Percentiles rank a stretch among this genome's conserved stretches.
Conservation (phyloP, 2,329 filamentous ascomycete genomes). For the Alternaria infectoria region DNA sequence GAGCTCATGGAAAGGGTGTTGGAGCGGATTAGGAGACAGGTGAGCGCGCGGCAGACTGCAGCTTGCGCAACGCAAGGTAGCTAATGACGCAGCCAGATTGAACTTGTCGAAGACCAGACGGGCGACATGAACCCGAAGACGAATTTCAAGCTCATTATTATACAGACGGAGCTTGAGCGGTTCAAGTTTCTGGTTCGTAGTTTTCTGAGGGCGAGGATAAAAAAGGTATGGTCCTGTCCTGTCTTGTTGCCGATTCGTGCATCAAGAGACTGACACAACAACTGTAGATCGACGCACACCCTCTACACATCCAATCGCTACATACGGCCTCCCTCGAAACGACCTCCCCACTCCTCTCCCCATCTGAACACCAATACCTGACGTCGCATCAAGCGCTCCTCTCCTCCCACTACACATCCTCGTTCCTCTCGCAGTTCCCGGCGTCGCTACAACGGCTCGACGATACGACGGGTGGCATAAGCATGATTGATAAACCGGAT, state of each 20-base stretch:
- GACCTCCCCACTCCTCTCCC: slow-evolving; percentile 63
- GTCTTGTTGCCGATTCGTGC: not conserved
- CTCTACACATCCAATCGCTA: slow-evolving; percentile 72
- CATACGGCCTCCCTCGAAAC: slow-evolving; percentile 57
- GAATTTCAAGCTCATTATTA: slow-evolving; percentile 91
- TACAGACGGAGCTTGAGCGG: slow-evolving; percentile 94
- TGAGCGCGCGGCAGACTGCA: slow-evolving; percentile 17
- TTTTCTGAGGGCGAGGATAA: slow-evolving; percentile 81
- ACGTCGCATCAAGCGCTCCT: slow-evolving; percentile 84
- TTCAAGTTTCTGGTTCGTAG: slow-evolving; percentile 90
- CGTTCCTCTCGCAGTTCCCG: slow-evolving; percentile 85
- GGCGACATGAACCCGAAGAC: slow-evolving; percentile 86
- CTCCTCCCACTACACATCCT: slow-evolving; percentile 81
- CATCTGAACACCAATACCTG: slow-evolving; percentile 80
- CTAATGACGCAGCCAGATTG: slow-evolving; percentile 51
- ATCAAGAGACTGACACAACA: not conserved
- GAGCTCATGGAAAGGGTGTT: slow-evolving; percentile 83
- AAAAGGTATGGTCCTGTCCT: slow-evolving; percentile 67
- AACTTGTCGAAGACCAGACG: slow-evolving; percentile 65
- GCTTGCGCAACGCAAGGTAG: not conserved
- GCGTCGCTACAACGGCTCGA: slow-evolving; percentile 80
- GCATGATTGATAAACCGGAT: slow-evolving; percentile 91
- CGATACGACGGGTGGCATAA: slow-evolving; percentile 86
- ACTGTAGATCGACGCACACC: slow-evolving; percentile 73
- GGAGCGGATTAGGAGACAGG: slow-evolving; percentile 56